Percentiles rank a stretch among this genome's conserved stretches.
Evolutionary conservation across 805 yeast species (phyloP).

Genomic region (Starmerella floris): DNA sequence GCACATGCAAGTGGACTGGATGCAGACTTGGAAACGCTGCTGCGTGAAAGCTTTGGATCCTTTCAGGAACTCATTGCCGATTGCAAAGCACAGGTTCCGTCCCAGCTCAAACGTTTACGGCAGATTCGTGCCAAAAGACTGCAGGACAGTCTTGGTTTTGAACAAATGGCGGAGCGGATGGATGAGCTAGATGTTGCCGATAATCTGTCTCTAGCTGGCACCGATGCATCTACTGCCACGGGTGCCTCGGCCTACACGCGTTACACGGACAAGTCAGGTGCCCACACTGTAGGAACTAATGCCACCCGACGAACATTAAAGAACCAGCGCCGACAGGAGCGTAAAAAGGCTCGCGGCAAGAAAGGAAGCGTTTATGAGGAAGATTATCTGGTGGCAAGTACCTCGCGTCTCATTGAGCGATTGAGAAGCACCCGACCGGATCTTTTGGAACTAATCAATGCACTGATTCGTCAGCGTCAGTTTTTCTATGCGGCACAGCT

Average conservation of each 20-base stretch:
- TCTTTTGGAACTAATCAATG: conserved; percentile 59
- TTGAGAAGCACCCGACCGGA: conserved; percentile 62
- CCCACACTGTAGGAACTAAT: conserved; percentile 93
- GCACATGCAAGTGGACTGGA: conserved; percentile 35
- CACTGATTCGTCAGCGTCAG: conserved; percentile 56
- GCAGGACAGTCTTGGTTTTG: conserved; percentile 75
- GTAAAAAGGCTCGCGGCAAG: conserved; percentile 92
- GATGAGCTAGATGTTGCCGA: conserved; percentile 55
- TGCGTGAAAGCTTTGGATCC: conserved; percentile 78
- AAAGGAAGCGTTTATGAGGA: conserved; percentile 97
- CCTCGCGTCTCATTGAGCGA: conserved; percentile 78
- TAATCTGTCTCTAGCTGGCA: conserved; percentile 86
- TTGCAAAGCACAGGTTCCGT: conserved; percentile 68
- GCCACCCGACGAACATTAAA: conserved; percentile 86
- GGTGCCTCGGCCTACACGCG: conserved; percentile 87
- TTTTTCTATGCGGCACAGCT: conserved; percentile 71
- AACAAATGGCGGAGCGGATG: conserved; percentile 24
- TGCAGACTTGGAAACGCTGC: conserved; percentile 39
- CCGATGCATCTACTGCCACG: conserved; percentile 86
- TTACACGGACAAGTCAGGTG: conserved; percentile 81
- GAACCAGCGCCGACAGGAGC: conserved; percentile 85
- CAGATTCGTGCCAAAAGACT: conserved; percentile 73
- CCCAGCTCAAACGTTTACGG: conserved; percentile 72
- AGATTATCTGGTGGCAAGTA: conserved; percentile 78
- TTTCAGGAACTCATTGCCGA: conserved; percentile 88